Evolutionary conservation across 2,329 filamentous ascomycete genomes (phyloP).

Genomic region (Colletotrichum viniferum): DNA sequence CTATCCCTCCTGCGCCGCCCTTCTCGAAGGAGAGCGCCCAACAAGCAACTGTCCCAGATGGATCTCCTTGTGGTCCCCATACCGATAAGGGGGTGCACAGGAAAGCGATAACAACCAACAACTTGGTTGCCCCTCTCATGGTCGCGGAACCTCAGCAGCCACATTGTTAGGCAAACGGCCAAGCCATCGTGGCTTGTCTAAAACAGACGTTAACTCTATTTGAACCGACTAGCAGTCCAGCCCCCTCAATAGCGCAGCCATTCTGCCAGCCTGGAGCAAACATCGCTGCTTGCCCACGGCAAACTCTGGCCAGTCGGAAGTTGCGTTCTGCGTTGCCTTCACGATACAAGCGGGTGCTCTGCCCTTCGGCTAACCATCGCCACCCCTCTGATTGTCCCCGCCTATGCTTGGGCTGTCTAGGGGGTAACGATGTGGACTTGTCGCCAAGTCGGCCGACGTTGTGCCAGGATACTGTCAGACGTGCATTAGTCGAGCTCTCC

Average conservation of each 20-base stretch:
- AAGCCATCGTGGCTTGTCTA: neutral
- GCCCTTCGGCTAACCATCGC: neutral
- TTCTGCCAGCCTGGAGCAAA: neutral
- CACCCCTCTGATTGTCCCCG: neutral
- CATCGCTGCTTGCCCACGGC: neutral
- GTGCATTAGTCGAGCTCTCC: neutral
- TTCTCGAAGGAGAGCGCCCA: neutral
- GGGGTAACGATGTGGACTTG: neutral
- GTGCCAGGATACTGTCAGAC: neutral
- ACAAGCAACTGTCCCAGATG: neutral
- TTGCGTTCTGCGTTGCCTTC: neutral
- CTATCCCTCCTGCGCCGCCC: neutral
- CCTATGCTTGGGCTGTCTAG: neutral
- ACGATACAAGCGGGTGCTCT: neutral
- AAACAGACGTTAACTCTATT: slow-evolving; percentile 1
- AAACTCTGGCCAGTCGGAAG: neutral
- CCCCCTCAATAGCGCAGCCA: slow-evolving; percentile 6
- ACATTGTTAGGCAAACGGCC: neutral
- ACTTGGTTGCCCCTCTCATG: neutral
- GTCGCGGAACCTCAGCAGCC: neutral
- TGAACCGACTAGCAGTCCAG: neutral
- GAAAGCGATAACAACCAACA: neutral
- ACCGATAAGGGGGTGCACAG: neutral
- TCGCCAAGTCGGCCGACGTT: neutral
- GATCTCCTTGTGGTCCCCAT: neutral